Evolutionary conservation across 2,329 filamentous ascomycete genomes (phyloP), one percentile per base, ranked within the genome.

Genomic region (Bipolaris victoriae): DNA sequence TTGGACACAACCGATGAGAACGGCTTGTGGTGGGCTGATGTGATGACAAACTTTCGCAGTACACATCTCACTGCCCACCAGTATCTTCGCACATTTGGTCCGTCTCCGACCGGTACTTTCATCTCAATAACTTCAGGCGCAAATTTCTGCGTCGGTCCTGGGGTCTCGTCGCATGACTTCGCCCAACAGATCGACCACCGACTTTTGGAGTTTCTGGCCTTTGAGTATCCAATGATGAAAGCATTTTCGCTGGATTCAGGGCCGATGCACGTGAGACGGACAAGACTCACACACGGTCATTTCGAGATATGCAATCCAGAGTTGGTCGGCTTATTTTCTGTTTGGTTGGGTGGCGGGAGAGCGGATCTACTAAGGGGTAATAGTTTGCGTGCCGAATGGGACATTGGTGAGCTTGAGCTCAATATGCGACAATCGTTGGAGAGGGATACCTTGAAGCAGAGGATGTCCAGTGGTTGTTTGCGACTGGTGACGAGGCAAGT

Each of bases 21-120:
- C 7, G 55, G 58, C 16, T 31, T 24, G 13, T 57, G 58, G 52
- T 54, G 52, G 52, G 31, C 49, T 7, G 41, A 53, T 10, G 52
- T 57, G 22, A 58, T 40, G 1, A 56, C 46, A 3, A 63, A 66
- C 31, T 47, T 64, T 3, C 44, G 53, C 10, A 58, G 58, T 18
- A 58, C 60, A 10, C 48, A 60, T 20, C 56, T 58, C 26, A 44
- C 62, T 18, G 56, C 54, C 10, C 63, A 64, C 33, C 47, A 60
- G 16, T 66, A 53, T 22, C 56, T 64, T 29, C 22, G 29, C 3
- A 49, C 50, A 0, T 64, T 60, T 35, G 43, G 41, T 6, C 55
- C 57, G 1, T 45, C 36, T 10, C 37, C 47, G 1, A 37, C 26
- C 2, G 55, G 55, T 3, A 52, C 56, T 7, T 49, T 54, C n/a